These are phyloP conservation scores for Clarkia xantiana DNA, from an alignment of 345 rosid genomes.

Conservation along the genomic window DNA sequence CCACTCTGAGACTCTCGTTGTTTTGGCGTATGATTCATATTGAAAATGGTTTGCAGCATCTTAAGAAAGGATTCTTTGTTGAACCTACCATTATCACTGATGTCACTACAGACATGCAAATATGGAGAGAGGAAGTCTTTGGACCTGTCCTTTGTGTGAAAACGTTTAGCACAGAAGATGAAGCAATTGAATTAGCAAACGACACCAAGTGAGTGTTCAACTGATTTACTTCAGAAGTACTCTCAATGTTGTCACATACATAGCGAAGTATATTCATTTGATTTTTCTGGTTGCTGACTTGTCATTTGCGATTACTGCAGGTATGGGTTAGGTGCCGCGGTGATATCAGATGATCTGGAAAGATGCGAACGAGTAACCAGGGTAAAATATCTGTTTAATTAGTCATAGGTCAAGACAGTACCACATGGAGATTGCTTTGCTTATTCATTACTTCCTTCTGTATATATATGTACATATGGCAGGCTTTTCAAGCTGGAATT, in stretches of 20 bases:
- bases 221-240: too few species aligned
- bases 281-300: too few species aligned
- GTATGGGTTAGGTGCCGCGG: conserved; percentile 78
- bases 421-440: too few species aligned
- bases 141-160: conserved; percentile 91
- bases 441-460: neutral
- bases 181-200: conserved; percentile 89
- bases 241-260: neutral
- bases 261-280: too few species aligned
- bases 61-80: conserved; percentile 64
- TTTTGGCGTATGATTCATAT: neutral
- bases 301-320: conserved; percentile 19
- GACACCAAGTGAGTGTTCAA: conserved; percentile 47
- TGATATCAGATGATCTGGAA: conserved; percentile 73
- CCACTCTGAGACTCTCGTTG: neutral
- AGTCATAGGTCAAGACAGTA: too few species aligned
- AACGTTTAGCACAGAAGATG: conserved; percentile 84
- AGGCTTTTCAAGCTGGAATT: conserved; percentile 69
- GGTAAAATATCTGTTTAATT: conserved; percentile 22
- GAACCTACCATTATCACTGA: conserved; percentile 72
- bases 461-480: conserved; percentile 5
- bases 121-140: conserved; percentile 99
- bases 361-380: conserved; percentile 88
- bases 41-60: conserved; percentile 36
- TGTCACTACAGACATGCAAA: conserved; percentile 80